A percentile compares a stretch with the other conserved stretches of the same genome.
Evolutionary conservation across 2,329 filamentous ascomycete species (phyloP).

Genomic region (Sporothrix pseudoabietina): DNA sequence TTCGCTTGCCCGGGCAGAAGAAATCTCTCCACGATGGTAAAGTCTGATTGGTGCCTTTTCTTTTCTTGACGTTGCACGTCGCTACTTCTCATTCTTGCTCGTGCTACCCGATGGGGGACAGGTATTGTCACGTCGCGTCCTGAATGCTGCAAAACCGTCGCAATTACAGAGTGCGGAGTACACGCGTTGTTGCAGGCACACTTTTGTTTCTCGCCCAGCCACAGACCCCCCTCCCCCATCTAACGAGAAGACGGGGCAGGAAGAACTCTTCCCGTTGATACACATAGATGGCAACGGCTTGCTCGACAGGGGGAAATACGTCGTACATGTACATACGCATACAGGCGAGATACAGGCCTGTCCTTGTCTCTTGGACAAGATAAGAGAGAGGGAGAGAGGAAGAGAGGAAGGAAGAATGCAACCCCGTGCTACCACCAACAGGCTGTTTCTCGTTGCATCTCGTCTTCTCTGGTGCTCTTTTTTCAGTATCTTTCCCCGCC

Average conservation of each 20-base stretch:
- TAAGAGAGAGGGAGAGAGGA: background rate
- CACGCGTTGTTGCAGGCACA: background rate
- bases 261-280: background rate
- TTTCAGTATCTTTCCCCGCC: background rate
- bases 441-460: background rate
- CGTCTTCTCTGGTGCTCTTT: background rate
- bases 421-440: conserved; percentile 8
- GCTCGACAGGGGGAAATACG: background rate
- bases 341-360: background rate
- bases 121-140: background rate
- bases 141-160: background rate
- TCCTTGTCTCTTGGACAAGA: background rate
- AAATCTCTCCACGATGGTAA: background rate
- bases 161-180: background rate
- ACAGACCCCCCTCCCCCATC: background rate
- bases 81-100: background rate
- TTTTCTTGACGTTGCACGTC: background rate
- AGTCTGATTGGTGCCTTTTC: background rate
- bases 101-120: background rate
- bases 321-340: too few species aligned
- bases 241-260: background rate
- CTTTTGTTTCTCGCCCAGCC: background rate
- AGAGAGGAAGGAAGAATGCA: background rate
- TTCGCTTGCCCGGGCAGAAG: background rate
- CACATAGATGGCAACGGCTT: background rate